Percentiles rank a stretch among this genome's conserved stretches.
phyloP scores from a whole-genome alignment of 306 rosid species.

The Mucuna pruriens region DNA sequence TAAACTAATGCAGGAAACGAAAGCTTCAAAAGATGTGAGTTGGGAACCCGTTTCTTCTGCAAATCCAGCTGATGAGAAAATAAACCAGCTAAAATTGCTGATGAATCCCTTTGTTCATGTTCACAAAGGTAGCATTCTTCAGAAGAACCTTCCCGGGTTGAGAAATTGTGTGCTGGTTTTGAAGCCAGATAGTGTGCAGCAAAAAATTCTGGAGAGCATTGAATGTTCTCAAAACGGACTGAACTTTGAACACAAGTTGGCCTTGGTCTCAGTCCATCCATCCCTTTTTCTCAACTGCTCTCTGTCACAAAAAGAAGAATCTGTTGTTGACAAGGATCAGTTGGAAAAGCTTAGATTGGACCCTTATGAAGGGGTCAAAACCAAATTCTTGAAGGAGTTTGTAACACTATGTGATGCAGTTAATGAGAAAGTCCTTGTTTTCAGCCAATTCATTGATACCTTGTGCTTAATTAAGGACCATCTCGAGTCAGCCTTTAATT shows the following conservation, averaged over 20 bases:
- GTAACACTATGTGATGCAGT: slow-evolving; percentile 29
- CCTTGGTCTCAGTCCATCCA: slow-evolving; percentile 48
- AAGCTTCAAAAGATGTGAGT: background rate
- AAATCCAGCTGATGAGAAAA: slow-evolving; percentile 3
- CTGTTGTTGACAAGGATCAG: slow-evolving; percentile 8
- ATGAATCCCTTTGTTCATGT: slow-evolving; percentile 52
- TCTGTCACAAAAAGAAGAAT: slow-evolving; percentile 23
- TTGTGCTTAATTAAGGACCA: slow-evolving; percentile 34
- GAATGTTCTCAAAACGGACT: background rate
- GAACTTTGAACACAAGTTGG: slow-evolving; percentile 30
- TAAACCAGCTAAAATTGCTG: slow-evolving; percentile 33
- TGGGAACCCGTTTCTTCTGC: slow-evolving; percentile 12
- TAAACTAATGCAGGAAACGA: background rate
- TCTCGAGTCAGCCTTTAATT: background rate
- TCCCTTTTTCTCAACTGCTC: slow-evolving; percentile 38
- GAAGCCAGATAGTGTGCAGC: slow-evolving; percentile 36
- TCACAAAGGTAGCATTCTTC: slow-evolving; percentile 48
- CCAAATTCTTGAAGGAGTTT: slow-evolving; percentile 42
- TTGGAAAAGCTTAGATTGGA: background rate
- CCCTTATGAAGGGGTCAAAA: slow-evolving; percentile 41
- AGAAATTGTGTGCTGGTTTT: slow-evolving; percentile 41
- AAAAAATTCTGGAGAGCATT: slow-evolving; percentile 33
- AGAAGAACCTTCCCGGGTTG: slow-evolving; percentile 49
- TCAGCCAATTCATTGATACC: slow-evolving; percentile 43
- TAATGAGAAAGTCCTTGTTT: slow-evolving; percentile 47